Evolutionary conservation across 352 stramenopile species (phyloP), one percentile per base, ranked within the genome.

Genomic region (Phytopythium helicoides): DNA sequence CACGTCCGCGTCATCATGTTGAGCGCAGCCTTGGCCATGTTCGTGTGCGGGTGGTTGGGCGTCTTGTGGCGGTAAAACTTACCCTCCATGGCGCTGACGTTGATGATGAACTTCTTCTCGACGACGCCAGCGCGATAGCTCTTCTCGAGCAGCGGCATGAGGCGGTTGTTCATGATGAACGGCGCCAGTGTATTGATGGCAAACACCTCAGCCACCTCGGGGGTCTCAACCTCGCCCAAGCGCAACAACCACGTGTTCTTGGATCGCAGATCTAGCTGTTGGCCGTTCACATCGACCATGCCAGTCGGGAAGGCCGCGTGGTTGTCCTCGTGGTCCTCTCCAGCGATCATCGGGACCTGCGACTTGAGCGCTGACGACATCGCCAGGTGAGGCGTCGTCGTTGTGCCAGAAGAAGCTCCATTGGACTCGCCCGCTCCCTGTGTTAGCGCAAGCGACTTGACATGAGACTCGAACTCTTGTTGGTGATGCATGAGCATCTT

Each of bases 1-100:
- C 88, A 98, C 7, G 96, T 99, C 15, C 94, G 77, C n/a, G 95
- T 98, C 69, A 99, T 96, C 96, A 99, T 99, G 71, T 99, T 99
- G 50, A 98, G 80, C 33, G 95, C 95, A 3, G 95, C 94, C 73
- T 99, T 99, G 23, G 96, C 96, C 92, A 98, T 98, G 81, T 99
- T 99, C 18, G 96, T 98, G 68, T 99, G 96, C 44, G 95, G 94
- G 62, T 99, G 95, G 70, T 98, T 97, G 7, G 91, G 75, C 62
- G 95, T 98, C 78, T 99, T 99, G 79, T 97, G 96, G 18, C 96
- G 76, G 68, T 98, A 98, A 62, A 99, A 99, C 68, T 99, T 99
- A 45, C 96, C 96, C 62, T 99, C 96, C 96, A 98, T 99, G 31
- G 96, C 95, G 28, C 88, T 98, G 19, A 99, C 96, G 58, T 98